Evolutionary conservation across 108 stramenopile species (phyloP), one percentile per base, ranked within the genome.

Genomic region (Skeletonema costatum): DNA sequence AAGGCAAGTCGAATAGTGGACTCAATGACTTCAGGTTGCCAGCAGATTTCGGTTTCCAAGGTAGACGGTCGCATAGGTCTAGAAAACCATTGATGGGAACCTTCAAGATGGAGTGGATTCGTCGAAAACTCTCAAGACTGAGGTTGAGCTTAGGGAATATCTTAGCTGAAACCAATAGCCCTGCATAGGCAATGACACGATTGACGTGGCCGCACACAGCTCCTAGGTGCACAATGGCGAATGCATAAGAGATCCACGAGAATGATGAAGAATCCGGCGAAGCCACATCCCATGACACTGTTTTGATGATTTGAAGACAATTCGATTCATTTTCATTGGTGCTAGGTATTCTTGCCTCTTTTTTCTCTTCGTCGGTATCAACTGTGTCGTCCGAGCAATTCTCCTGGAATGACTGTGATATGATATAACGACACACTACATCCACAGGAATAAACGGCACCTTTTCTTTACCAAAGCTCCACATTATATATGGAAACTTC

Each of bases 381-480:
- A 25, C 25, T 31, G 17, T 19, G 9, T 42, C 50, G 42, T 48
- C 10, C 3, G 30, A 25, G 21, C 53, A 5, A 11, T 19, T 44
- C 14, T 62, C 31, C 8, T 53, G 74, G 64, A 93, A 93, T 7
- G 92, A 71, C 71, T 87, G 88, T 1, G 76, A 46, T 2, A 94
- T 42, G 31, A 92, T 75, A 50, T 82, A 89, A 29, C 90, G 81
- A 61, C 87, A 83, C 1, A 94, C 80, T 36, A 96, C 89, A 77
- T 96, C 96, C 0, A 93, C 93, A 3, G 96, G 96, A 29, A 96
- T 85, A 50, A 89, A 90, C 9, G 93, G 77, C 6, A 88, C 93
- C 14, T 44, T 16, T 53, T 92, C 83, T 35, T 70, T 71, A 10
- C 89, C 87, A 70, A 93, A 86, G 51, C 83, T 83, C 93, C 93